A percentile compares a stretch with the other conserved stretches of the same genome.
These are phyloP conservation scores for Sisymbrium irio DNA, from an alignment of 345 rosid genomes.

Conservation along the genomic window DNA sequence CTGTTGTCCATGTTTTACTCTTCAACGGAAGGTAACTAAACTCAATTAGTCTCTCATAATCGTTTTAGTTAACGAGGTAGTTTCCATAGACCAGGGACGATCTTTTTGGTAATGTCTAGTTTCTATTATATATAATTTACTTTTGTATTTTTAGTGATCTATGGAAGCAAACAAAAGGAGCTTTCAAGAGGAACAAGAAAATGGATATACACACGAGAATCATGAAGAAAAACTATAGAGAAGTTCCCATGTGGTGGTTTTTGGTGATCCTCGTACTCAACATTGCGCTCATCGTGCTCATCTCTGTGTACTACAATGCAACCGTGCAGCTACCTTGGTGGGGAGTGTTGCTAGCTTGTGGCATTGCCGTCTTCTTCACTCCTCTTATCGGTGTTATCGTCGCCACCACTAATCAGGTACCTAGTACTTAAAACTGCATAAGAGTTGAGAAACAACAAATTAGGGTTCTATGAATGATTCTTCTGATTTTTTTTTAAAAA, in stretches of 20 bases:
- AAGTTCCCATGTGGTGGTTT: slow-evolving; percentile 86
- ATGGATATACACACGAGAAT: slow-evolving; percentile 77
- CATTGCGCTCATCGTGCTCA: slow-evolving; percentile 48
- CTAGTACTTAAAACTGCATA: not conserved
- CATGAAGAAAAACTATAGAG: slow-evolving; percentile 63
- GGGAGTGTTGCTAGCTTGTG: slow-evolving; percentile 87
- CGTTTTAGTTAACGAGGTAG: not conserved
- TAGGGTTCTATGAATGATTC: not conserved
- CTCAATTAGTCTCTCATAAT: not conserved
- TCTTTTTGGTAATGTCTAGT: not conserved
- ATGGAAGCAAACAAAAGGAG: slow-evolving; percentile 55
- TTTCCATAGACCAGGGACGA: not conserved
- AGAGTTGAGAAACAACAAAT: not conserved
- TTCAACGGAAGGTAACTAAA: slow-evolving; percentile 56
- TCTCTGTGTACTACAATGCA: slow-evolving; percentile 56
- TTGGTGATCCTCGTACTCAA: slow-evolving; percentile 47
- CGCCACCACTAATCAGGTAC: slow-evolving; percentile 64
- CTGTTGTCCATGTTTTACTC: slow-evolving; percentile 57
- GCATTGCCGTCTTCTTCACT: slow-evolving; percentile 66
- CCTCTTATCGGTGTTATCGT: slow-evolving; percentile 71
- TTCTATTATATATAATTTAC: not conserved
- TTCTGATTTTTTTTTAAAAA: not conserved
- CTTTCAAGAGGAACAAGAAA: slow-evolving; percentile 47
- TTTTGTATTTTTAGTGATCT: not conserved
- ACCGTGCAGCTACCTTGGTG: slow-evolving; percentile 87